These are phyloP conservation scores for Ilex paraguariensis DNA, from an alignment of 305 asterid species.

Conservation along the genomic window DNA sequence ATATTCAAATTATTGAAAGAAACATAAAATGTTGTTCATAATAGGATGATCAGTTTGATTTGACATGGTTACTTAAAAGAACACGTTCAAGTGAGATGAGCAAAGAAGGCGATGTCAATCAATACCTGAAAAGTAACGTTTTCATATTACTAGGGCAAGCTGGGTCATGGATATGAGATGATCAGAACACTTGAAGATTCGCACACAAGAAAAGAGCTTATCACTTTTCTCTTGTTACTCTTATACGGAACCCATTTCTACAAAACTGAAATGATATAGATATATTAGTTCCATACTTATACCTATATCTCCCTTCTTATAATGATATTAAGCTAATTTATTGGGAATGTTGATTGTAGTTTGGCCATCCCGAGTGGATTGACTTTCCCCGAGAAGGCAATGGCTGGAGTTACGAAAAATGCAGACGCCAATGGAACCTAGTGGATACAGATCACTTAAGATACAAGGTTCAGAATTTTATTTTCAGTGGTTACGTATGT, in stretches of 20 bases:
- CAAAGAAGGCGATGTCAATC: background rate
- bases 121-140: too few species aligned
- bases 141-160: too few species aligned
- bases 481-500: too few species aligned
- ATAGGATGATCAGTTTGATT: too few species aligned
- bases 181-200: too few species aligned
- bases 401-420: constrained; percentile 85
- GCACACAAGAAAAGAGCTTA: too few species aligned
- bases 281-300: background rate
- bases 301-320: background rate
- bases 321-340: background rate
- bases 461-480: constrained; percentile 61
- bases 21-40: background rate
- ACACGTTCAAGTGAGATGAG: background rate
- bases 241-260: too few species aligned
- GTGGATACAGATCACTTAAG: constrained; percentile 80
- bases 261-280: background rate
- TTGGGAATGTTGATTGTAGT: constrained; percentile 29
- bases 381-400: constrained; percentile 99
- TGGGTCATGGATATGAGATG: too few species aligned
- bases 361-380: constrained; percentile 99
- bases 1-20: background rate
- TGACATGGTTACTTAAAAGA: background rate
- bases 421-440: constrained; percentile 95
- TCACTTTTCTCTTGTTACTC: too few species aligned